Base-by-base conservation (phyloP, 768 basidiomycete species). In the Sistotremastrum niveocremeum region DNA sequence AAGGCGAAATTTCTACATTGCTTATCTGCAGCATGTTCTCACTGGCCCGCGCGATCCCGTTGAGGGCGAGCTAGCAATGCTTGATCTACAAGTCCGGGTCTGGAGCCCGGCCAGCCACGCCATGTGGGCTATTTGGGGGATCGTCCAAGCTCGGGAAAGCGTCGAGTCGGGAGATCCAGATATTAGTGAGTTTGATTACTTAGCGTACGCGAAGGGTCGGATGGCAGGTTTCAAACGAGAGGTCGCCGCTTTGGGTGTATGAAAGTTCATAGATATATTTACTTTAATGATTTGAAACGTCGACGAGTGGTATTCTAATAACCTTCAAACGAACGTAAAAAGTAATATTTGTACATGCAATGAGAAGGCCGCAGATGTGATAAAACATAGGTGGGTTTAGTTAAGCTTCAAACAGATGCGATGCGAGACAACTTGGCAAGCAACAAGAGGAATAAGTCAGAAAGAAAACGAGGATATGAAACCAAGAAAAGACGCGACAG, bases 41-140 rank as follows among this genome's bases (percentile, higher is more conserved):
- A 54, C 39, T 49, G 48, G 46, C 44, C 40, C 52, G 37, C 9
- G 44, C 43, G 29, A 54, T 38, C 46, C 64, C 60, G 42, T 49
- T 9, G 74, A 73, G 45, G 63, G 65, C 9, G 65, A 72, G 48
- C 62, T 85, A 20, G 62, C 65, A 12, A 70, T 66, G 42, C 63
- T 98, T 36, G 90, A 94, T 50, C 64, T 69, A 33, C 84, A 93
- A 59, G 87, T 98, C 35, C 71, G 65, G 39, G 68, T 78, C 7
- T 99, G 95, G 95, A 83, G 84, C 54, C 84, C 93, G 7, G 81
- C 87, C 4, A 84, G 84, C 20, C 88, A 91, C 54, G 90, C 76
- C 8, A 81, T 84, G 74, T 98, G 94, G 91, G 79, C 85, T 5
- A 65, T 97, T 39, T 99, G 95, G 95, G 90, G 86, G 6, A 70